Evolutionary conservation across 1,139 yeast genomes (phyloP).

Genomic region (Hyphopichia fennica): DNA sequence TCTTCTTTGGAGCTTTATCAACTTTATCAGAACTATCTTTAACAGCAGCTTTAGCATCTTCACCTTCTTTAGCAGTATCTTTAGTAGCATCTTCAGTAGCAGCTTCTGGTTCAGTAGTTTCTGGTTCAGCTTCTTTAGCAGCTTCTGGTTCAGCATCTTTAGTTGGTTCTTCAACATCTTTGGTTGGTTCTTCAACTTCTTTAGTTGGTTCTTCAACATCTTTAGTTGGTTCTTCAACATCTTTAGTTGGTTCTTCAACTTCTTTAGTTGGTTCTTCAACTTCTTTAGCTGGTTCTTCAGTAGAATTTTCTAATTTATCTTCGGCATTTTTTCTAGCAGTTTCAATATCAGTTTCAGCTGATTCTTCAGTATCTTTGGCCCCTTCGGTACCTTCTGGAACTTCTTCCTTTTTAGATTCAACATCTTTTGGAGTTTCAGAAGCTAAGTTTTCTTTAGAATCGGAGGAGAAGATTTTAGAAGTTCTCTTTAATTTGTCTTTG

Average conservation of each 20-base stretch:
- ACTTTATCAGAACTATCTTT: slow-evolving; percentile 26
- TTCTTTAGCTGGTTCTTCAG: slow-evolving; percentile 9
- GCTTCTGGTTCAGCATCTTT: slow-evolving; percentile 8
- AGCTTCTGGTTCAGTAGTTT: slow-evolving; percentile 5
- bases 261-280: slow-evolving; percentile 6
- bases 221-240: slow-evolving; percentile 8
- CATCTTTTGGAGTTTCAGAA: slow-evolving; percentile 10
- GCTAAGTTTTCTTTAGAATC: slow-evolving; percentile 32
- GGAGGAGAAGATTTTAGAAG: slow-evolving; percentile 39
- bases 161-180: slow-evolving; percentile 9
- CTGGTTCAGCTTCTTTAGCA: slow-evolving; percentile 5
- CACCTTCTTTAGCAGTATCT: slow-evolving; percentile 10
- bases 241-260: slow-evolving; percentile 10
- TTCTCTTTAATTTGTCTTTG: slow-evolving; percentile 47
- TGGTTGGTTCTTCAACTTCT: slow-evolving; percentile 10
- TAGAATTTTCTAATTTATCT: slow-evolving; percentile 17
- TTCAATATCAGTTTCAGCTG: slow-evolving; percentile 7
- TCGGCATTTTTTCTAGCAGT: slow-evolving; percentile 8
- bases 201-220: slow-evolving; percentile 11
- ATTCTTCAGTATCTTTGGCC: background rate
- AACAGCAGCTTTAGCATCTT: slow-evolving; percentile 32
- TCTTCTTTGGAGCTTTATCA: slow-evolving; percentile 45
- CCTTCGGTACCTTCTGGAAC: slow-evolving; percentile 10
- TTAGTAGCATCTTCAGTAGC: slow-evolving; percentile 9
- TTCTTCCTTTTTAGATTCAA: slow-evolving; percentile 10